phyloP scores from a whole-genome alignment of 2,329 filamentous ascomycete species.

The Talaromyces sp. region DNA sequence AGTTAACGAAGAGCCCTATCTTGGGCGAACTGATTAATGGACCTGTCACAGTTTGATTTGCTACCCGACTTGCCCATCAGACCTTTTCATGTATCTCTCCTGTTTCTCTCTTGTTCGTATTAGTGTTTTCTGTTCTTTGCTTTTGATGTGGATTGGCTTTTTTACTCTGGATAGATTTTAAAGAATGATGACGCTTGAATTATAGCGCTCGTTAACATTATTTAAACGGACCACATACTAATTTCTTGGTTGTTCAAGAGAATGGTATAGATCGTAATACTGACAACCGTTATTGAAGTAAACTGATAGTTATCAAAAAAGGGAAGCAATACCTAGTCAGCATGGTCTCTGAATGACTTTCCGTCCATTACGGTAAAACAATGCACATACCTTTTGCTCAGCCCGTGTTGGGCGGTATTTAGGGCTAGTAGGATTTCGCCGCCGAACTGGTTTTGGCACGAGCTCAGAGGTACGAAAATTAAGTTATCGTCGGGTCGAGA shows the following conservation, averaged over 20 bases:
- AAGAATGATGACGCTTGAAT: not conserved
- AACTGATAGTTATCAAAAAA: not conserved
- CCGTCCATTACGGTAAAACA: not conserved
- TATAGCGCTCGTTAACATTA: not conserved
- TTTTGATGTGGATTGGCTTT: too few species aligned
- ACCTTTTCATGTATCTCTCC: not conserved
- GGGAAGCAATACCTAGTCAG: too few species aligned
- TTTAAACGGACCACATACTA: not conserved
- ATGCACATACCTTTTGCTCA: not conserved
- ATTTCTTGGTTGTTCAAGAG: too few species aligned
- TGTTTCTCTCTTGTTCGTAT: not conserved
- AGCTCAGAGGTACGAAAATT: too few species aligned
- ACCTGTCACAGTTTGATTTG: not conserved
- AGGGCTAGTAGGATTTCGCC: too few species aligned
- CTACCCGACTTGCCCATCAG: not conserved
- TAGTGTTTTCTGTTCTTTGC: not conserved
- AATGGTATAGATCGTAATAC: not conserved
- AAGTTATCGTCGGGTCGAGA: too few species aligned
- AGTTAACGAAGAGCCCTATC: slow-evolving; percentile 71
- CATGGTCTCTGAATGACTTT: not conserved
- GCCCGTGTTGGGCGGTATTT: not conserved
- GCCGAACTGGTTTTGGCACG: too few species aligned
- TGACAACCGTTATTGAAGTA: not conserved
- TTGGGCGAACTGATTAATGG: slow-evolving; percentile 47
- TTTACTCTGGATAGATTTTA: not conserved